A percentile compares a stretch with the other conserved stretches of the same genome.
Conservation (phyloP, 768 basidiomycete genomes). For the Suillus occidentalis region DNA sequence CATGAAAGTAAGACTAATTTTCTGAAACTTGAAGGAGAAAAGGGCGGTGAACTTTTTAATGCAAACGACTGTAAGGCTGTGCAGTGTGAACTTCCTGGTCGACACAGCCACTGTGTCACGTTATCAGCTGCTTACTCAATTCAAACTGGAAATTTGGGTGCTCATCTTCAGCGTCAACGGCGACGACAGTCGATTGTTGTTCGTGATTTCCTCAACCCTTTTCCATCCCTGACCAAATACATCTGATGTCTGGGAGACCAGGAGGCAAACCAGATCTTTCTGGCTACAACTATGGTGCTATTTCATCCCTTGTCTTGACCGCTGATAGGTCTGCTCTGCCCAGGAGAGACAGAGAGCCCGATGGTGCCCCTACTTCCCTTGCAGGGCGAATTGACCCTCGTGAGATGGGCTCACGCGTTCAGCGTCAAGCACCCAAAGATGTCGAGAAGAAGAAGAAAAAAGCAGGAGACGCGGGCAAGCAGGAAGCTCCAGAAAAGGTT, state of each 20-base stretch:
- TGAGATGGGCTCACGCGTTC: constrained; percentile 92
- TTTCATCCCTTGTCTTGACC: constrained; percentile 93
- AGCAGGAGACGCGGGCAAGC: constrained; percentile 51
- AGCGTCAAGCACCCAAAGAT: constrained; percentile 82
- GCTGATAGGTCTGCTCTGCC: constrained; percentile 81
- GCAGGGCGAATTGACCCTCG: constrained; percentile 85
- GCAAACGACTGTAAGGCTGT: too few species aligned
- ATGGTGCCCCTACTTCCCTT: constrained; percentile 92
- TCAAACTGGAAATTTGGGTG: constrained; percentile 3
- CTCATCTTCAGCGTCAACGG: constrained; percentile 2
- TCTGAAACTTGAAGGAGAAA: too few species aligned
- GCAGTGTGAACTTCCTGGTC: too few species aligned
- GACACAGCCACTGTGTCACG: background rate
- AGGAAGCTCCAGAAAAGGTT: constrained; percentile 59
- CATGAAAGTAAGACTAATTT: background rate
- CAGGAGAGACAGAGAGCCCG: constrained; percentile 91
- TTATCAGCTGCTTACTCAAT: background rate
- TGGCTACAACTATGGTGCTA: constrained; percentile 94
- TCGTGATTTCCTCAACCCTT: background rate
- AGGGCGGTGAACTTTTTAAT: too few species aligned
- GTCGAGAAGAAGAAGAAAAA: constrained; percentile 93
- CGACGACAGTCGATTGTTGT: constrained; percentile 6
- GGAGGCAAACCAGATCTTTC: constrained; percentile 75
- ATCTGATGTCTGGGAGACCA: constrained; percentile 39
- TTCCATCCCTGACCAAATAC: background rate